Evolutionary conservation across 768 basidiomycete species (phyloP).

Genomic region (Macrolepiota fuliginosa): DNA sequence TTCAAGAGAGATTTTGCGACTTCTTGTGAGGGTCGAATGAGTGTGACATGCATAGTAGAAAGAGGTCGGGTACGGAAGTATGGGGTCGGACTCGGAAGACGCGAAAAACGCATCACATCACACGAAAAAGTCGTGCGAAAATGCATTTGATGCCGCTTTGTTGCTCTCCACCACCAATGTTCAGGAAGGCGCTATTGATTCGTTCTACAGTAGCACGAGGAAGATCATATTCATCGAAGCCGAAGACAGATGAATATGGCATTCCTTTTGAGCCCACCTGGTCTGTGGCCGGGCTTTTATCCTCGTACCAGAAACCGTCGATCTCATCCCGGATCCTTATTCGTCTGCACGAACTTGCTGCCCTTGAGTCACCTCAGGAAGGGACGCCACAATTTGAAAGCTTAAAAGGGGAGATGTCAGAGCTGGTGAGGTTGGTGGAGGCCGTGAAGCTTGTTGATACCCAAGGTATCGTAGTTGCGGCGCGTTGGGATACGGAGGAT

Average conservation of each 20-base stretch:
- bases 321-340: conserved; percentile 56
- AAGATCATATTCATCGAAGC: background rate
- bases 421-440: conserved; percentile 74
- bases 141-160: background rate
- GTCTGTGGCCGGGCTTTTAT: conserved; percentile 76
- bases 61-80: conserved; percentile 10
- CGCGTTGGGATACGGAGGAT: conserved; percentile 38
- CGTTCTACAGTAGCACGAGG: background rate
- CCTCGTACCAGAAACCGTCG: conserved; percentile 71
- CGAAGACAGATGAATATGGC: conserved; percentile 52
- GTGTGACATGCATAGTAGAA: conserved; percentile 34
- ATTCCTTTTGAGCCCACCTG: conserved; percentile 71
- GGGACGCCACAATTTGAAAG: conserved; percentile 49
- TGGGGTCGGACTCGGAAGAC: background rate
- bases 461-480: conserved; percentile 27
- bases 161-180: background rate
- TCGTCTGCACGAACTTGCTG: conserved; percentile 70
- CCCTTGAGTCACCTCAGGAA: conserved; percentile 62
- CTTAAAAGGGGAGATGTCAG: conserved; percentile 62
- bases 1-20: conserved; percentile 44
- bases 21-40: conserved; percentile 22
- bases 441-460: conserved; percentile 69
- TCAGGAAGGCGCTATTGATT: background rate
- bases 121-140: conserved; percentile 5
- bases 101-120: background rate